These are phyloP conservation scores for Xerocomellus chrysenteron DNA, from an alignment of 768 basidiomycete species.

Conservation along the genomic window DNA sequence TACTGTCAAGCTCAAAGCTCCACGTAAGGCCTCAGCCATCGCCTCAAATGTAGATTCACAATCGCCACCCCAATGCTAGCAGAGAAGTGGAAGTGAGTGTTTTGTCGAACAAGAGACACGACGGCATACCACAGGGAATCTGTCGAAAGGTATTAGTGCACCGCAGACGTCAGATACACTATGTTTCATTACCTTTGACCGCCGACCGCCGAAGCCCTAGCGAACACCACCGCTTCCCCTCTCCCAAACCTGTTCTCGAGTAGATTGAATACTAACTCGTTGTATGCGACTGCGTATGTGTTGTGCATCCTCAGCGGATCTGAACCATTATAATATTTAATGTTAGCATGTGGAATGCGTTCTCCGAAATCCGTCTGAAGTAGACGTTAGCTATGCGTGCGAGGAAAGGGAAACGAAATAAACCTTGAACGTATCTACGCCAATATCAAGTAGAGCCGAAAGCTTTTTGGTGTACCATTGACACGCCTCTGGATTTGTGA, in stretches of 20 bases:
- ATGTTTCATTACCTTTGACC: constrained; percentile 52
- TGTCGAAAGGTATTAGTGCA: constrained; percentile 3
- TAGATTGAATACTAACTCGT: constrained; percentile 64
- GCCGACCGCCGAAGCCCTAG: constrained; percentile 64
- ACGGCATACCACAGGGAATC: constrained; percentile 17
- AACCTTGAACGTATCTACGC: constrained; percentile 55
- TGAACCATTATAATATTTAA: constrained; percentile 64
- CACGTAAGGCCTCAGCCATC: constrained; percentile 73
- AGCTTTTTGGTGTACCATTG: constrained; percentile 49
- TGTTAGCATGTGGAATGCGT: constrained; percentile 65
- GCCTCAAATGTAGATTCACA: constrained; percentile 77
- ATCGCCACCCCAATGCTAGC: constrained; percentile 69
- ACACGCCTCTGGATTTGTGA: constrained; percentile 54
- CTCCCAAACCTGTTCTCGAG: constrained; percentile 58
- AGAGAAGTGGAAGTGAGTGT: constrained; percentile 26
- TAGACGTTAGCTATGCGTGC: not conserved
- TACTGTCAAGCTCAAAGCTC: constrained; percentile 59
- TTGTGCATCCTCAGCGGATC: constrained; percentile 74
- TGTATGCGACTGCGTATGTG: constrained; percentile 66
- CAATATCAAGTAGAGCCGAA: constrained; percentile 43
- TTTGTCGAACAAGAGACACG: not conserved
- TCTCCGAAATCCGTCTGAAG: constrained; percentile 74
- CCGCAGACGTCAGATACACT: not conserved
- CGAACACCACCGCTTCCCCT: constrained; percentile 68
- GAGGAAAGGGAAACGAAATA: not conserved